A percentile compares a stretch with the other conserved stretches of the same genome.
These are phyloP conservation scores for Dactylellina sp. DNA, from an alignment of 2,329 filamentous ascomycete species.

Conservation along the genomic window DNA sequence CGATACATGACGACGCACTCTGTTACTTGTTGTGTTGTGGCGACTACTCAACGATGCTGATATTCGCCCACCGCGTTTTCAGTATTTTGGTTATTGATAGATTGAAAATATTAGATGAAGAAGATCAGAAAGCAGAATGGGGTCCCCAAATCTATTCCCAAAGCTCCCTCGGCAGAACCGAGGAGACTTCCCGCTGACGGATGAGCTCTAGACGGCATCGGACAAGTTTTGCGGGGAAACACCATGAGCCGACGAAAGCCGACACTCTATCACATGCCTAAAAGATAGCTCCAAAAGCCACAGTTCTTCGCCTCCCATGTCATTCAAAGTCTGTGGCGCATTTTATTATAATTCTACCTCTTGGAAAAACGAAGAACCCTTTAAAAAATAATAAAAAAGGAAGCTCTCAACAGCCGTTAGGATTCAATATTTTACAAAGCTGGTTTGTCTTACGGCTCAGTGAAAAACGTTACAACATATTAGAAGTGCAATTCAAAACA, in stretches of 20 bases:
- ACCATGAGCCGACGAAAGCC: constrained; percentile 50
- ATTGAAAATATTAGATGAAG: constrained; percentile 1
- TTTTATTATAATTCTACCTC: too few relatives aligned
- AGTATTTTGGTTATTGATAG: neutral
- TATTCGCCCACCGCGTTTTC: too few relatives aligned
- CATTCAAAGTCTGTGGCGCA: neutral
- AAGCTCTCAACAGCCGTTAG: too few relatives aligned
- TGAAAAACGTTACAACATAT: too few relatives aligned
- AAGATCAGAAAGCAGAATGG: neutral
- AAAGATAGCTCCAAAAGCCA: neutral
- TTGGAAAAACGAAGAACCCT: too few relatives aligned
- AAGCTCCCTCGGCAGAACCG: constrained; percentile 32
- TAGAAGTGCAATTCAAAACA: too few relatives aligned
- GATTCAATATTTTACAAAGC: too few relatives aligned
- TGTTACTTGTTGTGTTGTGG: constrained; percentile 22
- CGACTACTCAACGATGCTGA: too few relatives aligned
- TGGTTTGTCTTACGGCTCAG: too few relatives aligned
- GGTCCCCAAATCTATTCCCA: neutral
- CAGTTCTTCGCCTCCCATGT: neutral
- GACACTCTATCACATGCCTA: constrained; percentile 41
- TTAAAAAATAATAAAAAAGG: too few relatives aligned
- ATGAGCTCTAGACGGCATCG: constrained; percentile 39
- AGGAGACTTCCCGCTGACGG: constrained; percentile 18
- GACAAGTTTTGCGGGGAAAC: constrained; percentile 45
- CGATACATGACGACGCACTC: constrained; percentile 39